Evolutionary conservation across 1,139 yeast genomes (phyloP).

Genomic region (Zhuliangozyma parablackwelliae): DNA sequence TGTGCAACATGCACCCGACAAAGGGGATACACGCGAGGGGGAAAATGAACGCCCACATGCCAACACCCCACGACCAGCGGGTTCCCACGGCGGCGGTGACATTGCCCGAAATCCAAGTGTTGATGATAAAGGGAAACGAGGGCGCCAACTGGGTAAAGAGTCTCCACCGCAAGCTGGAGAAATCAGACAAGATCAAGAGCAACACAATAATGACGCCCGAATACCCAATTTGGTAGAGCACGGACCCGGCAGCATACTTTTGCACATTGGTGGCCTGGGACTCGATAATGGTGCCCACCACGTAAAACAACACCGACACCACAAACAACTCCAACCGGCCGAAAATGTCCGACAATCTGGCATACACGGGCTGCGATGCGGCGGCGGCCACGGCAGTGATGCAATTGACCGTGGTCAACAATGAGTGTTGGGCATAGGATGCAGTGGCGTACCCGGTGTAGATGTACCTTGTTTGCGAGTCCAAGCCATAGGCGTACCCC

Average conservation of each 20-base stretch:
- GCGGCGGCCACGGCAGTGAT: slow-evolving; percentile 64
- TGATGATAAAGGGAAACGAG: slow-evolving; percentile 66
- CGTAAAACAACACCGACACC: slow-evolving; percentile 55
- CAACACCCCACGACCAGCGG: slow-evolving; percentile 47
- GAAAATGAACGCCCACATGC: slow-evolving; percentile 40
- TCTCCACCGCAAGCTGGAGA: slow-evolving; percentile 69
- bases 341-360: slow-evolving; percentile 65
- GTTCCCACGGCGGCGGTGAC: slow-evolving; percentile 30
- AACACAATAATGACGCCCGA: slow-evolving; percentile 58
- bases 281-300: slow-evolving; percentile 67
- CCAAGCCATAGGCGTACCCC: slow-evolving; percentile 67
- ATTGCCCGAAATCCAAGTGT: slow-evolving; percentile 72
- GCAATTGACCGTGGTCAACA: slow-evolving; percentile 61
- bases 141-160: slow-evolving; percentile 59
- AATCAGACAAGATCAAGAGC: slow-evolving; percentile 58
- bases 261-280: slow-evolving; percentile 63
- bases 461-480: slow-evolving; percentile 47
- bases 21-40: slow-evolving; percentile 34
- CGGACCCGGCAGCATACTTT: slow-evolving; percentile 69
- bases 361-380: slow-evolving; percentile 67
- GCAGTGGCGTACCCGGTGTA: slow-evolving; percentile 53
- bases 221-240: slow-evolving; percentile 66
- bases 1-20: slow-evolving; percentile 25
- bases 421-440: slow-evolving; percentile 54
- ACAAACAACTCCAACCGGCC: slow-evolving; percentile 60